These are phyloP conservation scores for Scorias spongiosa DNA, from an alignment of 2,329 filamentous ascomycete genomes.

Conservation along the genomic window DNA sequence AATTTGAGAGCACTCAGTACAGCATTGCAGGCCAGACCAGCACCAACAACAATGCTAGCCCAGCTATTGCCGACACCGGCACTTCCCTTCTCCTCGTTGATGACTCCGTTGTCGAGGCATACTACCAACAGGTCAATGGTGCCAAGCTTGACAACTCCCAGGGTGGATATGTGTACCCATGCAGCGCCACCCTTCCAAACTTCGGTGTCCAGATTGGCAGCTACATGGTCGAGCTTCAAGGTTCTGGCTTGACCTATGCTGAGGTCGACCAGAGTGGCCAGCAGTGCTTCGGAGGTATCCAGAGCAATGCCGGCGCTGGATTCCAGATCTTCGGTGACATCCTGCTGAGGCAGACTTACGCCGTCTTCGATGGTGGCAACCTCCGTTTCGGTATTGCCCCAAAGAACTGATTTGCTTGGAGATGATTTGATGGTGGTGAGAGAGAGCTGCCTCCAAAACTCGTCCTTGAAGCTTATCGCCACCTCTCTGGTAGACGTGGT, in stretches of 20 bases:
- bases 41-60: conserved; percentile 31
- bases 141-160: conserved; percentile 21
- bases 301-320: conserved; percentile 37
- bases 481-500: too few species aligned
- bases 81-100: conserved; percentile 50
- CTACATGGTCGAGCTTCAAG: conserved; percentile 24
- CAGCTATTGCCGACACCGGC: conserved; percentile 38
- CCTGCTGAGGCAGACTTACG: conserved; percentile 45
- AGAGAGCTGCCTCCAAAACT: too few species aligned
- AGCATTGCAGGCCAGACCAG: conserved; percentile 40
- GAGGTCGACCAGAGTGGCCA: conserved; percentile 24
- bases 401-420: conserved; percentile 9
- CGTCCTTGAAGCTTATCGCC: too few species aligned
- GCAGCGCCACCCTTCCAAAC: conserved; percentile 25
- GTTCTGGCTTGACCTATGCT: conserved; percentile 37
- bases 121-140: conserved; percentile 28
- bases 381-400: conserved; percentile 38
- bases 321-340: conserved; percentile 50
- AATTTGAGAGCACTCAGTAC: conserved; percentile 44
- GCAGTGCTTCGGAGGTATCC: conserved; percentile 54
- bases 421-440: too few species aligned
- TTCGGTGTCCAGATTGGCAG: conserved; percentile 42
- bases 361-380: conserved; percentile 42
- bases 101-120: conserved; percentile 28
- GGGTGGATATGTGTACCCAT: conserved; percentile 31